Conservation (phyloP, 1,139 yeast genomes). For the Candida pseudoviswanathii region DNA sequence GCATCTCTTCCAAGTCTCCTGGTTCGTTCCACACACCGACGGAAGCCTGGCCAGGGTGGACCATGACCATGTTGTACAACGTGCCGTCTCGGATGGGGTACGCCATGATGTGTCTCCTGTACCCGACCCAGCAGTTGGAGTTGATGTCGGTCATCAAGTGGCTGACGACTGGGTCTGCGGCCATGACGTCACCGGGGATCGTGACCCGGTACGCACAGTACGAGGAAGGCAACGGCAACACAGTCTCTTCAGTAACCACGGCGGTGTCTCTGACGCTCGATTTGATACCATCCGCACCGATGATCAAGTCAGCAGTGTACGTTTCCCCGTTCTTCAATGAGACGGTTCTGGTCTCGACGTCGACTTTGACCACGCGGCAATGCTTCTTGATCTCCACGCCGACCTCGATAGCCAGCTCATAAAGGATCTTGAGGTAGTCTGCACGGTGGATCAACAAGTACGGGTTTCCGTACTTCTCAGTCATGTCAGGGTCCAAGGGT, state of each 20-base stretch:
- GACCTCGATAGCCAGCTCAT: constrained; percentile 24
- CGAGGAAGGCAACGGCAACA: constrained; percentile 20
- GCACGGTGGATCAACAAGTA: constrained; percentile 33
- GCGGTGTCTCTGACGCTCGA: constrained; percentile 22
- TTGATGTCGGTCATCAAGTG: constrained; percentile 25
- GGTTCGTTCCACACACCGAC: constrained; percentile 20
- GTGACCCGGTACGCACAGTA: constrained; percentile 21
- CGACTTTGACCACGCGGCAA: constrained; percentile 24
- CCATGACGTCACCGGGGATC: constrained; percentile 21
- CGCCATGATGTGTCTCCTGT: constrained; percentile 31
- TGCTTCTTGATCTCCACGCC: constrained; percentile 24
- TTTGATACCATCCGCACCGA: constrained; percentile 42
- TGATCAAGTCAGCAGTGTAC: constrained; percentile 31
- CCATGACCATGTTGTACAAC: constrained; percentile 19
- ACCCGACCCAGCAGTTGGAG: constrained; percentile 36
- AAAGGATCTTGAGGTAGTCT: constrained; percentile 28
- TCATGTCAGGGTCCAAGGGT: constrained; percentile 23
- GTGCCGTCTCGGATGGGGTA: constrained; percentile 27
- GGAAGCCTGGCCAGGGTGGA: constrained; percentile 23
- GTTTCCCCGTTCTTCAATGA: constrained; percentile 22
- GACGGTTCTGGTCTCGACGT: constrained; percentile 24
- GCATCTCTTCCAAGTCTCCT: constrained; percentile 26
- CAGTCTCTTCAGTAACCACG: constrained; percentile 17
- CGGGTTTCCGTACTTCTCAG: constrained; percentile 23
- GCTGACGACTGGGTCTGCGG: constrained; percentile 25